Conservation (phyloP, 176 grass and related monocot genomes). For the Tillandsia fasciculata region DNA sequence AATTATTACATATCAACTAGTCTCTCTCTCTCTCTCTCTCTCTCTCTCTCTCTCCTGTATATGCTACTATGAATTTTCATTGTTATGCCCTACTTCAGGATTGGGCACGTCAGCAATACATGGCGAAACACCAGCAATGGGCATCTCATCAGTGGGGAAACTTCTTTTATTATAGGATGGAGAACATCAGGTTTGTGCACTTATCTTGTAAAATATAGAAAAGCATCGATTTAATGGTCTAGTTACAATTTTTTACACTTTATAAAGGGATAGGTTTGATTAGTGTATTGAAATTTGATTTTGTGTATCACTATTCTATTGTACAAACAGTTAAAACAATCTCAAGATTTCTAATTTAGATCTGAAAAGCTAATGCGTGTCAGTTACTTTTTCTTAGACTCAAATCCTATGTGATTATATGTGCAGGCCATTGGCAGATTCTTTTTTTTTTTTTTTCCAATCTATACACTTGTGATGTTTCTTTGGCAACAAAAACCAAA, state of each 20-base stretch:
- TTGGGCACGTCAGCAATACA: conserved; percentile 89
- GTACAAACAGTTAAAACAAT: background rate
- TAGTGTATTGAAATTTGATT: background rate
- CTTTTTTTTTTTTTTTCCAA: too few relatives aligned
- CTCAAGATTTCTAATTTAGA: background rate
- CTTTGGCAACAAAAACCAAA: too few relatives aligned
- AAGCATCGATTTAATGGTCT: background rate
- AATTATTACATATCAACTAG: background rate
- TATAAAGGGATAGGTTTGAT: background rate
- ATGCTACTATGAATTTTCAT: conserved; percentile 3
- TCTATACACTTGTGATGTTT: too few relatives aligned
- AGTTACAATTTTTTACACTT: background rate
- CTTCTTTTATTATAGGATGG: conserved; percentile 97
- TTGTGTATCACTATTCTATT: background rate
- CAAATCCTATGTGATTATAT: too few relatives aligned
- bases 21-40: too few relatives aligned
- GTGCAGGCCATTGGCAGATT: too few relatives aligned
- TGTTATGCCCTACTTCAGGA: conserved; percentile 38
- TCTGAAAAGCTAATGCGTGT: too few relatives aligned
- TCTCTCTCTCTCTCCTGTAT: background rate
- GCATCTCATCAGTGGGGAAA: conserved; percentile 98
- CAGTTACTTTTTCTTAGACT: too few relatives aligned
- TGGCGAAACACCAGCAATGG: conserved; percentile 97
- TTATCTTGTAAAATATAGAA: background rate
- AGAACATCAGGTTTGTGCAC: conserved; percentile 66